Evolutionary conservation across 2,329 filamentous ascomycete genomes (phyloP), one percentile per base, ranked within the genome.

Genomic region (Incumbomyces lentus): DNA sequence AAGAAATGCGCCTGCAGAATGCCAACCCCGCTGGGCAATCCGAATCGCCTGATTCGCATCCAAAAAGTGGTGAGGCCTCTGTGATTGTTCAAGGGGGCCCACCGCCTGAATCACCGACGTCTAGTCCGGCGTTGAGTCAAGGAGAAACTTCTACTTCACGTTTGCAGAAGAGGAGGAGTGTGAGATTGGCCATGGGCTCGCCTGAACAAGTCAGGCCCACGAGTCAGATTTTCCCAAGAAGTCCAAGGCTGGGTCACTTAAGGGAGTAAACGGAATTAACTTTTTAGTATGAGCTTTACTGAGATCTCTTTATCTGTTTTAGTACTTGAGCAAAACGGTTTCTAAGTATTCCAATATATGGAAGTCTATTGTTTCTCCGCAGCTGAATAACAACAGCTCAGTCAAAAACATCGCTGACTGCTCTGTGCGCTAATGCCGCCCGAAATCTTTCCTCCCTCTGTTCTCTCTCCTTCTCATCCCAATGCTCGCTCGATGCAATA

Each of bases 141-240:
- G 18, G 5, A 12, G 42, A 45, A n/a, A 19, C 16, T 6, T 19
- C 32, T 16, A 31, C 42, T 4, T 38, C 19, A 3, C 13, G 11
- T 2, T n/a, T 30, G 42, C 42, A 45, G 42, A 45, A 45, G 33
- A 36, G 42, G 22, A 37, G 34, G 14, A 45, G 42, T 38, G 42
- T 45, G 14, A 22, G 42, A 17, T 26, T 45, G 13, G 42, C 42
- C 6, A 45, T 45, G 42, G 42, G 42, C 16, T 7, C 33, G n/a
- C 42, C 42, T 8, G 42, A 45, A 18, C 6, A 14, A 6, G 42
- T 45, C 13, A 26, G 42, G 22, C 42, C 42, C 2, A 38, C 42
- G 26, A 45, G 42, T 30, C 17, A 37, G 13, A n/a, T 45, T 11
- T 37, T 36, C 33, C 22, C 40, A 33, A 22, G 12, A 31, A 45